phyloP scores from a whole-genome alignment of 2,329 filamentous ascomycete species.

The Myriosclerotinia curreyana region DNA sequence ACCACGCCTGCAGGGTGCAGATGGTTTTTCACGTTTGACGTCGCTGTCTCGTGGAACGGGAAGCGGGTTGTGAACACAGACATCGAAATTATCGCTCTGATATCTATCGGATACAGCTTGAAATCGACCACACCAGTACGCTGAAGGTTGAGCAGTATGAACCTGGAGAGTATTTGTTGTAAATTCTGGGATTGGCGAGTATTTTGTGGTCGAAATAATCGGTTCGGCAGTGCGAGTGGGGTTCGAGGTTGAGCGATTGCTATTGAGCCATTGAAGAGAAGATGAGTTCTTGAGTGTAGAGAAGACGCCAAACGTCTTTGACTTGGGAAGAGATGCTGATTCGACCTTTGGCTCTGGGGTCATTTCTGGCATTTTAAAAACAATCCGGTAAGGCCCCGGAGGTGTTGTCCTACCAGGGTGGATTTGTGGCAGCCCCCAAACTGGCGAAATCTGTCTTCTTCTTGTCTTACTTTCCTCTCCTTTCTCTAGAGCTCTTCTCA shows the following conservation, averaged over 20 bases:
- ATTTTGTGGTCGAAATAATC: slow-evolving; percentile 23
- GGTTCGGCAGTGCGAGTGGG: slow-evolving; percentile 10
- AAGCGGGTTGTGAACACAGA: slow-evolving; percentile 16
- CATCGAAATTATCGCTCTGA: slow-evolving; percentile 44
- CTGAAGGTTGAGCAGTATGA: slow-evolving; percentile 45
- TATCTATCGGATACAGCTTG: slow-evolving; percentile 55
- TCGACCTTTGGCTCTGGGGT: slow-evolving; percentile 25
- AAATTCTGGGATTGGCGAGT: slow-evolving; percentile 18
- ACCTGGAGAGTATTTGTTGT: slow-evolving; percentile 39
- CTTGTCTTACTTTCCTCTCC: slow-evolving; percentile 27
- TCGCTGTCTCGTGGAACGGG: slow-evolving; percentile 13
- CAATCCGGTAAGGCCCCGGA: slow-evolving; percentile 14
- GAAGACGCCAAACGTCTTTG: slow-evolving; percentile 47
- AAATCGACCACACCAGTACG: slow-evolving; percentile 64
- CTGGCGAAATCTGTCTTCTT: background rate
- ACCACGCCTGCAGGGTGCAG: background rate
- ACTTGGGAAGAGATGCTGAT: slow-evolving; percentile 41
- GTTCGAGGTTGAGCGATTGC: slow-evolving; percentile 23
- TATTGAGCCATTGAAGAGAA: slow-evolving; percentile 34
- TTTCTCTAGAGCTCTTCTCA: slow-evolving; percentile 21
- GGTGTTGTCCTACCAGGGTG: slow-evolving; percentile 23
- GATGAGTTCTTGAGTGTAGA: slow-evolving; percentile 48
- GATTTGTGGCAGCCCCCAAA: slow-evolving; percentile 18
- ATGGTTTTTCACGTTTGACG: slow-evolving; percentile 9
- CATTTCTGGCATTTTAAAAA: slow-evolving; percentile 17